phyloP scores from a whole-genome alignment of 108 stramenopile species.

The Cyclostephanos invisitatus region DNA sequence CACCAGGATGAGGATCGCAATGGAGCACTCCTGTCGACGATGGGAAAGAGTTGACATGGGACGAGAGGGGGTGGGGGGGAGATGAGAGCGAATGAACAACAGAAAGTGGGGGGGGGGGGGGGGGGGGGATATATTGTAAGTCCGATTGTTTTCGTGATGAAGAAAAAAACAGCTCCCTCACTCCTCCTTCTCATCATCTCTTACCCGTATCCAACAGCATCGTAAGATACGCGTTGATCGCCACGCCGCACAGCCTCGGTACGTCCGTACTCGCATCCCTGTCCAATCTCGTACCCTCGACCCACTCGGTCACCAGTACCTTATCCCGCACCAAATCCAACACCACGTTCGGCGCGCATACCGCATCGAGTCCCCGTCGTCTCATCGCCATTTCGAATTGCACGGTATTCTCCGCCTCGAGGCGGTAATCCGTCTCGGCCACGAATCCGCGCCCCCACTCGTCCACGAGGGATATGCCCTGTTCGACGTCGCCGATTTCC shows the following conservation, averaged over 20 bases:
- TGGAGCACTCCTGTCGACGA: not conserved
- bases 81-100: not conserved
- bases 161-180: not conserved
- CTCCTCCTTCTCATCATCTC: slow-evolving; percentile 38
- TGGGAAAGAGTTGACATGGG: no score
- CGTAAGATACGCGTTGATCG: slow-evolving; percentile 84
- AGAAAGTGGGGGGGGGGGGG: no score
- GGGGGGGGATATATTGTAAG: no score
- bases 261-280: slow-evolving; percentile 65
- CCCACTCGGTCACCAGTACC: slow-evolving; percentile 90
- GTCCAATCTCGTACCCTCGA: slow-evolving; percentile 87
- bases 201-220: slow-evolving; percentile 85
- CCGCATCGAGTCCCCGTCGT: slow-evolving; percentile 71
- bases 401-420: slow-evolving; percentile 77
- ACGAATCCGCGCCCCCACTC: slow-evolving; percentile 92
- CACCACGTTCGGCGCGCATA: slow-evolving; percentile 81
- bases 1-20: slow-evolving; percentile 55
- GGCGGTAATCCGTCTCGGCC: slow-evolving; percentile 87
- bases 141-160: no score
- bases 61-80: not conserved
- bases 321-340: slow-evolving; percentile 61
- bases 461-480: slow-evolving; percentile 73
- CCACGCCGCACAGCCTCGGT: slow-evolving; percentile 80
- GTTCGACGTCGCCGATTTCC: slow-evolving; percentile 59
- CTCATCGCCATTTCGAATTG: slow-evolving; percentile 75